phyloP scores from a whole-genome alignment of 768 basidiomycete species.

The Boletus fagicola region DNA sequence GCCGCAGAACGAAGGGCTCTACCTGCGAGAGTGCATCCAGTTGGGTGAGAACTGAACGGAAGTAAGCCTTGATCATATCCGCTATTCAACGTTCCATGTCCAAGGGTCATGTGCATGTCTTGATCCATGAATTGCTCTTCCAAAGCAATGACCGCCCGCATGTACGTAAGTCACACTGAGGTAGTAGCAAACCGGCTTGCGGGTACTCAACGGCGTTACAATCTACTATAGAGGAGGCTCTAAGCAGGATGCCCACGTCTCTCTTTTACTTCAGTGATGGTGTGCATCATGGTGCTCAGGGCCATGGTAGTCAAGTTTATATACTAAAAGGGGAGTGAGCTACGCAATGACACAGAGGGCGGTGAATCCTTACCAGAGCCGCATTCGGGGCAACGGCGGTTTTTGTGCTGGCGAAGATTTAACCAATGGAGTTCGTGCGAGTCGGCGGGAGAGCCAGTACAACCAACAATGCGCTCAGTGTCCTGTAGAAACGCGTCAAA shows the following conservation, averaged over 20 bases:
- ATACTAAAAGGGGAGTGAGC: slow-evolving; percentile 46
- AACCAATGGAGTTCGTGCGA: slow-evolving; percentile 95
- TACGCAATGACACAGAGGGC: background rate
- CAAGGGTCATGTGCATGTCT: background rate
- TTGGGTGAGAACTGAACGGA: background rate
- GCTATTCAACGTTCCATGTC: background rate
- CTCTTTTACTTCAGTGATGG: slow-evolving; percentile 39
- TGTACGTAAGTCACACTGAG: background rate
- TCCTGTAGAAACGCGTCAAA: slow-evolving; percentile 47
- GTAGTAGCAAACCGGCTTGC: background rate
- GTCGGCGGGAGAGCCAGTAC: slow-evolving; percentile 93
- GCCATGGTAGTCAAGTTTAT: slow-evolving; percentile 72
- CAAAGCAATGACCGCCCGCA: background rate
- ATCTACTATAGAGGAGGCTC: slow-evolving; percentile 14
- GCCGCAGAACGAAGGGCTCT: background rate
- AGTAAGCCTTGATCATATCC: background rate
- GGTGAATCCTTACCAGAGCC: slow-evolving; percentile 69
- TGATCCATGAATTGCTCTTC: background rate
- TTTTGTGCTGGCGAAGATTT: slow-evolving; percentile 59
- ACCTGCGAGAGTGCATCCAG: no score
- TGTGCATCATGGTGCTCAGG: slow-evolving; percentile 47
- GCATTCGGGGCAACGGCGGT: slow-evolving; percentile 86
- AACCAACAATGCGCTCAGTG: slow-evolving; percentile 82
- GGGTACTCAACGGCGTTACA: slow-evolving; percentile 12
- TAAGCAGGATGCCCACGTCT: slow-evolving; percentile 4